Percentiles rank a stretch among this genome's conserved stretches.
Evolutionary conservation across 1,139 yeast genomes (phyloP).

Genomic region (Sugiyamaella pinicola): DNA sequence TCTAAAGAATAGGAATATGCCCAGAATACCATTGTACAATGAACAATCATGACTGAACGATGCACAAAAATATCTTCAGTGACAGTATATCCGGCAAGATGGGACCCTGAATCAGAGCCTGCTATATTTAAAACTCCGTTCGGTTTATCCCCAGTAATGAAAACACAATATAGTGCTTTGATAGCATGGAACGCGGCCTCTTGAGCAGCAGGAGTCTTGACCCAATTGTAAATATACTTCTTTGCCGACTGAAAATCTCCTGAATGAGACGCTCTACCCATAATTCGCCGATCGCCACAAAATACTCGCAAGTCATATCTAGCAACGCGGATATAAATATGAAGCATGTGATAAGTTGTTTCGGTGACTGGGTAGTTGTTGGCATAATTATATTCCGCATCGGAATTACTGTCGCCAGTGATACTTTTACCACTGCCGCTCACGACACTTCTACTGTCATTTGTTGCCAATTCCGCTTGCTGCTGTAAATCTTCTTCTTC

Average conservation of each 20-base stretch:
- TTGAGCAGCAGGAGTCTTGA: slow-evolving; percentile 36
- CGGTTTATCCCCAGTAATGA: slow-evolving; percentile 7
- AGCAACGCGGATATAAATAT: slow-evolving; percentile 10
- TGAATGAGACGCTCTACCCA: slow-evolving; percentile 71
- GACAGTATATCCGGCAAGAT: slow-evolving; percentile 40
- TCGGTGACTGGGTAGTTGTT: slow-evolving; percentile 12
- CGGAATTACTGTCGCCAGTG: background rate
- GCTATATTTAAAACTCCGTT: slow-evolving; percentile 34
- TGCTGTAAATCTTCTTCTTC: background rate
- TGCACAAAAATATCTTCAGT: slow-evolving; percentile 54
- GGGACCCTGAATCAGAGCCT: background rate
- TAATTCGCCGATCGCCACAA: slow-evolving; percentile 59
- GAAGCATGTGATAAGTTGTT: slow-evolving; percentile 12
- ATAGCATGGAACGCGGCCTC: slow-evolving; percentile 35
- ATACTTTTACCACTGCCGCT: slow-evolving; percentile 10
- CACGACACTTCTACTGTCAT: slow-evolving; percentile 6
- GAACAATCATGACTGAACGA: slow-evolving; percentile 55
- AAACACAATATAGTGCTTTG: slow-evolving; percentile 22
- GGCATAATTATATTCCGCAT: slow-evolving; percentile 10
- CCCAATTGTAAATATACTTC: slow-evolving; percentile 26
- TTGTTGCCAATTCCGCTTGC: background rate
- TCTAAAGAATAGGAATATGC: slow-evolving; percentile 53
- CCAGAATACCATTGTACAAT: slow-evolving; percentile 57
- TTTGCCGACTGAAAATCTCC: slow-evolving; percentile 53
- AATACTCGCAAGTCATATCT: slow-evolving; percentile 14